Evolutionary conservation across 352 stramenopile genomes (phyloP), one percentile per base, ranked within the genome.

Genomic region (Phytophthora macrochlamydospora): DNA sequence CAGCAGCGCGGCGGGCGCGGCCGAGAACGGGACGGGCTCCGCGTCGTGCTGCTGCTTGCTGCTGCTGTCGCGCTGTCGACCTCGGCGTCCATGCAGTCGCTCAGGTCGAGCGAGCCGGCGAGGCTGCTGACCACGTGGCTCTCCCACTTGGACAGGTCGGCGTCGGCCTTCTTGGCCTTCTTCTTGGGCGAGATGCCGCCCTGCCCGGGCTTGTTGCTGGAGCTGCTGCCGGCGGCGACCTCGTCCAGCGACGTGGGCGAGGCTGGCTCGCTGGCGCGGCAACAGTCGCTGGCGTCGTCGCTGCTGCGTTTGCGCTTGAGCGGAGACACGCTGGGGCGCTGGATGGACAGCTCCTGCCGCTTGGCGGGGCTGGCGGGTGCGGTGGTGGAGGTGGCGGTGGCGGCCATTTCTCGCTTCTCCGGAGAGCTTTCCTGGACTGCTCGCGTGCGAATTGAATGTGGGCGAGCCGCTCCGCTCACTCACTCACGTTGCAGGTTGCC

Each of bases 241-340:
- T 83, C 71, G 60, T 83, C 75, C 35, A 76, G 40, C 13, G 76
- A 84, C n/a, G 76, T 84, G 30, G 76, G 76, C 29, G 62, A 67
- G 4, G 57, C 51, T 6, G 53, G 44, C 31, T 45, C 48, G 18
- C 9, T 33, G 14, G 28, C 18, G 18, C 18, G 18, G 18, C 18
- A 24, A 24, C 18, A 24, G 18, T 24, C 56, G 31, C 57, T 57
- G 14, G 62, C 59, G 8, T 69, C 61, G 37, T 51, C 46, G 29
- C 59, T 31, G 62, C 71, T 82, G 24, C 76, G 59, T 64, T 85
- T 86, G 65, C 79, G 79, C 75, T 88, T 88, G 45, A 69, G 69
- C 35, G 75, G 70, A 37, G 73, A 72, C 28, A 88, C 37, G 50
- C 42, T 71, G 24, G 75, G 76, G 14, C 76, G 76, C 64, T 81